Evolutionary conservation across 176 grass and related monocot species (phyloP).

Genomic region (Zea luxurians): DNA sequence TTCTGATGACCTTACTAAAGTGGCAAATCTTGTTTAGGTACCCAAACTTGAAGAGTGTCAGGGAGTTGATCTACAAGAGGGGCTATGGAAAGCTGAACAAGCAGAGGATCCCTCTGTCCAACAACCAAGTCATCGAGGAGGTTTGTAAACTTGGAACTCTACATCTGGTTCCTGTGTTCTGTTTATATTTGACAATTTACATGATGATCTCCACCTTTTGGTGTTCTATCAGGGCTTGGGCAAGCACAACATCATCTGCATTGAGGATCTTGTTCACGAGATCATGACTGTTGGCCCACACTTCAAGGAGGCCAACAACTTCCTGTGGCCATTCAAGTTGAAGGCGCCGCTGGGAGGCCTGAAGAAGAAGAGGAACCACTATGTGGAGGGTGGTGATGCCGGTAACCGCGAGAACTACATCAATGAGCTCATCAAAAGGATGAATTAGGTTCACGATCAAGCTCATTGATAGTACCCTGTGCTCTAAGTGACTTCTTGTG

Average conservation of each 20-base stretch:
- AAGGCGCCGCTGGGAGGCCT: constrained; percentile 71
- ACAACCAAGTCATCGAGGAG: constrained; percentile 77
- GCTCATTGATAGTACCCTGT: not conserved
- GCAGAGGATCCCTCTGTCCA: constrained; percentile 62
- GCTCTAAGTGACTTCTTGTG: constrained; percentile 6
- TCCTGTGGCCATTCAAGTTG: constrained; percentile 90
- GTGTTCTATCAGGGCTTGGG: constrained; percentile 57
- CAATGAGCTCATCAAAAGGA: constrained; percentile 86
- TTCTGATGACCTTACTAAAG: not conserved
- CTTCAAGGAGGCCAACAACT: constrained; percentile 96
- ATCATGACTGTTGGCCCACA: constrained; percentile 82
- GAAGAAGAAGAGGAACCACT: constrained; percentile 93
- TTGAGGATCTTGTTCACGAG: constrained; percentile 92
- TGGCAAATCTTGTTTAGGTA: constrained; percentile 43
- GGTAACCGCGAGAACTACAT: constrained; percentile 90
- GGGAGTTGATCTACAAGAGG: constrained; percentile 91
- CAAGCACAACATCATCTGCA: constrained; percentile 67
- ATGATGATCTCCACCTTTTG: not conserved
- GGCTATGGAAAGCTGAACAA: constrained; percentile 87
- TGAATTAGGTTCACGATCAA: constrained; percentile 58
- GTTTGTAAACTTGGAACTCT: constrained; percentile 21
- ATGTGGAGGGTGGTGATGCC: constrained; percentile 90
- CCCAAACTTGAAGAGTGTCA: constrained; percentile 87
- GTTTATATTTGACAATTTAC: not conserved
- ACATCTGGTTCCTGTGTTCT: not conserved